Percentiles rank a stretch among this genome's conserved stretches.
Evolutionary conservation across 208 protist genomes (phyloP).

Genomic region (Leptomonas seymouri): DNA sequence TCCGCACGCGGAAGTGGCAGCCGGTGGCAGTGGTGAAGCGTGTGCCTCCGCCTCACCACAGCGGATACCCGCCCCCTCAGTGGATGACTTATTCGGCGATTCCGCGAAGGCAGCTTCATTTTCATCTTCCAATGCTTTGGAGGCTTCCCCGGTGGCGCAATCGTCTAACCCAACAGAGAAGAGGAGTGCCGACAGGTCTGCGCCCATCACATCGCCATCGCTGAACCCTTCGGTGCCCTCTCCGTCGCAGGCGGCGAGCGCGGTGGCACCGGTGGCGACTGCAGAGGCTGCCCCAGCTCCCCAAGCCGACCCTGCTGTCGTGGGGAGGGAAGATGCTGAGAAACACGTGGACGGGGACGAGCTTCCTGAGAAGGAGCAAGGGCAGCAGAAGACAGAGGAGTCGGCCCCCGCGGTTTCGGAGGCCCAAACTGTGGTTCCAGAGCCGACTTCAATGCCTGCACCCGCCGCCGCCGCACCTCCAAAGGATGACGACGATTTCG

Average conservation of each 20-base stretch:
- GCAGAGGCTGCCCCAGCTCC: not conserved
- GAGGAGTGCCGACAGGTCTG: not conserved
- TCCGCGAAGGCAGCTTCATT: not conserved
- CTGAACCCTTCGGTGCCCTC: not conserved
- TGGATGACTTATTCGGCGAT: slow-evolving; percentile 40
- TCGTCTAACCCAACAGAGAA: not conserved
- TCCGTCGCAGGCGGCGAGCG: not conserved
- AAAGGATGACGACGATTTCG: slow-evolving; percentile 71
- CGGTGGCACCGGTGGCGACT: not conserved
- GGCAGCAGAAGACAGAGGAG: not conserved
- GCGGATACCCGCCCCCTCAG: slow-evolving; percentile 1
- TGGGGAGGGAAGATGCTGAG: not conserved
- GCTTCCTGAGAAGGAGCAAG: not conserved
- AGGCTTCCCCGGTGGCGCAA: not conserved
- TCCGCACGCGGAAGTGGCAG: slow-evolving; percentile 26
- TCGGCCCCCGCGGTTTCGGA: not conserved
- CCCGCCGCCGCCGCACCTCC: not conserved
- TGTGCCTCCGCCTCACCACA: slow-evolving; percentile 7
- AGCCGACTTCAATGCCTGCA: slow-evolving; percentile 1
- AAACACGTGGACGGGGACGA: too few species aligned
- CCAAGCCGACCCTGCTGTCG: not conserved
- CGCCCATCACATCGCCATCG: slow-evolving; percentile 1
- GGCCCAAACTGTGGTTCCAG: not conserved
- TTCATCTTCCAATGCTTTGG: slow-evolving; percentile 7
- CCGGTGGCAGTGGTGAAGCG: slow-evolving; percentile 8